Evolutionary conservation across 495 filamentous ascomycete genomes (phyloP).

Genomic region (Penicillium alfredii): DNA sequence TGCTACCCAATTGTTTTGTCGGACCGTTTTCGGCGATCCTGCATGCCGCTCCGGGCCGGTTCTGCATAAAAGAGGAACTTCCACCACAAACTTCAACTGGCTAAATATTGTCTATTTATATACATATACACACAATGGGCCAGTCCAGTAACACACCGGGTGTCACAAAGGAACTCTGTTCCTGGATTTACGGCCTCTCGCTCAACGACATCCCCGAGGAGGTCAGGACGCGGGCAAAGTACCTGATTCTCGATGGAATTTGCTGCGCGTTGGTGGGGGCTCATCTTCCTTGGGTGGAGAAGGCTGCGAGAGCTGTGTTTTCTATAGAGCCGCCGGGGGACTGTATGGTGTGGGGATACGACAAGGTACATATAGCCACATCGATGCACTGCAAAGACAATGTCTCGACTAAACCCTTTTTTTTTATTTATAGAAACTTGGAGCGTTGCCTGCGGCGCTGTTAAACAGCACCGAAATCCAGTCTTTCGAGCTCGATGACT

Average conservation of each 20-base stretch:
- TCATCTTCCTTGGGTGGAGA: constrained; percentile 36
- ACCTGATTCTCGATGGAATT: constrained; percentile 42
- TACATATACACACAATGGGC: no score
- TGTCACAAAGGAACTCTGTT: constrained; percentile 10
- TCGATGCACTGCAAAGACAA: neutral
- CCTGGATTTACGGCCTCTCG: constrained; percentile 6
- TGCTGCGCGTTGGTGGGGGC: constrained; percentile 37
- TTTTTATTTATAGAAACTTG: constrained; percentile 7
- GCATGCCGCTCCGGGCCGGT: no score
- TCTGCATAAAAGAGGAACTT: no score
- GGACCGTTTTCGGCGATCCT: no score
- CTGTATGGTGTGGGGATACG: constrained; percentile 26
- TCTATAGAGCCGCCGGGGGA: constrained; percentile 29
- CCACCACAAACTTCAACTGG: no score
- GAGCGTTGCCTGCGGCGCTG: constrained; percentile 32
- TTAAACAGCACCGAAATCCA: constrained; percentile 41
- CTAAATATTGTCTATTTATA: no score
- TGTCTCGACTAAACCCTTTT: neutral
- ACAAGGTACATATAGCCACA: no score
- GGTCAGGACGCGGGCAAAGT: constrained; percentile 27
- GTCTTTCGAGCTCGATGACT: constrained; percentile 41
- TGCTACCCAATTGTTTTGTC: no score
- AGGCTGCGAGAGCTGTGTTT: constrained; percentile 27
- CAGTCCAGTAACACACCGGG: no score
- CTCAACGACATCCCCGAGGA: constrained; percentile 7